Evolutionary conservation across 164 flowering plant species (phyloP), one percentile per base, ranked within the genome.

Genomic region (Umbilicus rupestris): DNA sequence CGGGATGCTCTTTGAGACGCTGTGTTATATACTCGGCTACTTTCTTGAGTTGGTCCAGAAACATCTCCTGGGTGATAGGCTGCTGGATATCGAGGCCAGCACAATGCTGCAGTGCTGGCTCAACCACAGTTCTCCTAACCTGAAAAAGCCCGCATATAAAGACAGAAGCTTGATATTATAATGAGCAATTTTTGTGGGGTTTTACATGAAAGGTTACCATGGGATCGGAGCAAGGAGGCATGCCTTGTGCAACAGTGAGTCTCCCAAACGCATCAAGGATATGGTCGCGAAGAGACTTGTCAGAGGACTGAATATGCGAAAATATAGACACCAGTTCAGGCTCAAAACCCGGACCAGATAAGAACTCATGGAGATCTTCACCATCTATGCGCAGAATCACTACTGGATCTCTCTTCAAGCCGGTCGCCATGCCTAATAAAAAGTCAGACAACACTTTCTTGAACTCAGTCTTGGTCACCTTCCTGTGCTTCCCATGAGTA

Each of bases 311-410:
- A 24, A 85, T 69, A 67, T 80, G 74, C 0, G 90, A 76, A 64
- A 75, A 89, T n/a, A 83, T 69, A n/a, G 87, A 67, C 1, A 75
- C 72, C 72, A 85, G 74, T 65, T 89, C 93, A 1, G 81, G 59
- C 67, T 94, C 92, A 60, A 79, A 91, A 62, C 76, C 65, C 5
- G 93, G 81, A 47, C 90, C 67, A 8, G 73, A 76, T 44, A 87
- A 65, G 75, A 89, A 94, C 71, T 89, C 97, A 4, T 26, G 45
- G 7, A 94, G 90, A 62, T 94, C 98, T 68, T 91, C 93, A 8
- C 98, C 97, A 39, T 94, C 97, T 9, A 94, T 89, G 20, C 98
- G 88, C 66, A 94, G 89, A 58, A 94, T 91, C 69, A 91, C 93
- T 58, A 91, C 79, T 7, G 98, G 96, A 66, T 89, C 97, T 39